A percentile compares a stretch with the other conserved stretches of the same genome.
Conservation (phyloP, 164 flowering plant species). For the Saururus chinensis region DNA sequence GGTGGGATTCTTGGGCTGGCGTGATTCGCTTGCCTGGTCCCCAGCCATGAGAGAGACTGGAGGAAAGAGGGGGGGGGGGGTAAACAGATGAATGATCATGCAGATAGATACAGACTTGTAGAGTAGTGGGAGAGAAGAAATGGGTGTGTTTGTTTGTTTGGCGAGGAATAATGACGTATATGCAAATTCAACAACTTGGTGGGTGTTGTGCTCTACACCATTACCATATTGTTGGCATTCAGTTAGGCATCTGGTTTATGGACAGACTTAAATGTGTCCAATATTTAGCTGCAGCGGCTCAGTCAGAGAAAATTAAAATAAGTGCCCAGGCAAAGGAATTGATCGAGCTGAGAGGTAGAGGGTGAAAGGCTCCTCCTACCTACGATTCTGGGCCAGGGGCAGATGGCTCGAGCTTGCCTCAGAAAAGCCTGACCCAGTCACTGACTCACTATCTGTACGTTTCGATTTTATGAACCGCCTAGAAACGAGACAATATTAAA, state of each 20-base stretch:
- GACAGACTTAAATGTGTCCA: neutral
- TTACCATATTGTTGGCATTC: neutral
- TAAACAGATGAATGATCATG: neutral
- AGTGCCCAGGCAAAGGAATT: too few species aligned
- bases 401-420: neutral
- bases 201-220: neutral
- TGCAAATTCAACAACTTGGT: neutral
- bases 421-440: neutral
- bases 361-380: neutral
- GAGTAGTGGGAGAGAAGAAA: neutral
- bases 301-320: too few species aligned
- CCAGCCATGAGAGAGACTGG: neutral
- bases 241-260: neutral
- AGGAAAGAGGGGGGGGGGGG: neutral
- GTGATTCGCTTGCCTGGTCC: slow-evolving; percentile 2
- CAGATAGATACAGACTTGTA: neutral
- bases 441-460: neutral
- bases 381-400: neutral
- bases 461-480: neutral
- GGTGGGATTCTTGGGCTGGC: neutral
- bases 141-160: too few species aligned
- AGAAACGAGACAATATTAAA: neutral
- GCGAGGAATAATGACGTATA: too few species aligned
- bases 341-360: neutral
- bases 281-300: too few species aligned